phyloP scores from a whole-genome alignment of 2,329 filamentous ascomycete species.

The Trichophyton simii region DNA sequence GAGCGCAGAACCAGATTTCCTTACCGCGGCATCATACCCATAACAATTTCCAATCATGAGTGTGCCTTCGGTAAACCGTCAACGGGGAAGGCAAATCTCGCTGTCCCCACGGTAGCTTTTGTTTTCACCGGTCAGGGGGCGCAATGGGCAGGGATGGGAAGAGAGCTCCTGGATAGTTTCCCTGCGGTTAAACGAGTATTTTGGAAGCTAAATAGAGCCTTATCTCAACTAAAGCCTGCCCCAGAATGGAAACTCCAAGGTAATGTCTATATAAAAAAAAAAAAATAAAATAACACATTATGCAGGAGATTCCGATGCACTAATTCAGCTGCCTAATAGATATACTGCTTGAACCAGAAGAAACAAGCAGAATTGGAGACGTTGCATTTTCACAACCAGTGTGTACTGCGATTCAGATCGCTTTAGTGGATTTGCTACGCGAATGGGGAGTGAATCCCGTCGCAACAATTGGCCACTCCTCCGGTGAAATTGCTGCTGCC shows the following conservation, averaged over 20 bases:
- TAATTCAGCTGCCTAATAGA: background rate
- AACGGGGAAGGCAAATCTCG: background rate
- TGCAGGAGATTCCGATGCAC: background rate
- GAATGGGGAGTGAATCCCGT: slow-evolving; percentile 18
- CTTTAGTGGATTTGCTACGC: slow-evolving; percentile 20
- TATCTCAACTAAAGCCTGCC: background rate
- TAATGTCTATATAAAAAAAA: too few species aligned
- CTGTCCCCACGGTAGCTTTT: slow-evolving; percentile 4
- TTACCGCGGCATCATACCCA: background rate
- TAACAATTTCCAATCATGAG: background rate
- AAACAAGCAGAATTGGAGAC: slow-evolving; percentile 13
- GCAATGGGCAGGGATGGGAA: slow-evolving; percentile 11
- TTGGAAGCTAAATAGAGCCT: background rate
- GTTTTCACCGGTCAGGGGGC: slow-evolving; percentile 14
- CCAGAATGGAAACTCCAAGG: background rate
- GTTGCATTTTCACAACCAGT: slow-evolving; percentile 22
- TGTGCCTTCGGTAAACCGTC: background rate
- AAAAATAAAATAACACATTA: too few species aligned
- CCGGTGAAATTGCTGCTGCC: slow-evolving; percentile 24
- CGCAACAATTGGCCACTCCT: slow-evolving; percentile 22
- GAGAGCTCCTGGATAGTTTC: background rate
- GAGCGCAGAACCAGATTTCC: background rate
- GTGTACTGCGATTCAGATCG: slow-evolving; percentile 23
- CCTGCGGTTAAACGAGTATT: background rate
- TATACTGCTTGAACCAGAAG: too few species aligned